Evolutionary conservation across 164 flowering plant genomes (phyloP).

Genomic region (Chimonanthus salicifolius): DNA sequence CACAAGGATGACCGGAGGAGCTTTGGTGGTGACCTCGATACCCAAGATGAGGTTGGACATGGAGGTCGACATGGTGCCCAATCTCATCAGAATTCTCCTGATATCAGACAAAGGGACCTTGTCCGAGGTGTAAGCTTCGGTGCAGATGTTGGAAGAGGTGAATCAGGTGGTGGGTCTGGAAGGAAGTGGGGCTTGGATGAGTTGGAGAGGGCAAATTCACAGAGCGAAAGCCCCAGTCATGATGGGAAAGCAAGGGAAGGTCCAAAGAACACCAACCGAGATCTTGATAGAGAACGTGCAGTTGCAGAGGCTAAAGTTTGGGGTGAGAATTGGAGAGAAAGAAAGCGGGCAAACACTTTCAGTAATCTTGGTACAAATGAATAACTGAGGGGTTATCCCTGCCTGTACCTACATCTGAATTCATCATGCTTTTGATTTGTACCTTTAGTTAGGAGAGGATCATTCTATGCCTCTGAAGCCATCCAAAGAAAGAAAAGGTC

Average conservation of each 20-base stretch:
- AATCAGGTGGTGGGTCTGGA: slow-evolving; percentile 62
- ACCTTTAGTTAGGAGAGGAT: neutral
- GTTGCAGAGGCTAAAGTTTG: slow-evolving; percentile 87
- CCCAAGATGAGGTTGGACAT: slow-evolving; percentile 39
- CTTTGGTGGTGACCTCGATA: slow-evolving; percentile 34
- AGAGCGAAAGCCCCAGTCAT: slow-evolving; percentile 17
- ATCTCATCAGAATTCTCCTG: slow-evolving; percentile 38
- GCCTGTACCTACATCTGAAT: neutral
- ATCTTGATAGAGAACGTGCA: slow-evolving; percentile 72
- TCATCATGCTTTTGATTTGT: slow-evolving; percentile 1
- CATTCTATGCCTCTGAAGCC: neutral
- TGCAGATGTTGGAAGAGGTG: slow-evolving; percentile 36
- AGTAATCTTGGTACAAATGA: slow-evolving; percentile 62
- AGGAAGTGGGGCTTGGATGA: slow-evolving; percentile 65
- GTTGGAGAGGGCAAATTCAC: slow-evolving; percentile 52
- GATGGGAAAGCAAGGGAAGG: slow-evolving; percentile 27
- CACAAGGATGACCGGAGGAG: slow-evolving; percentile 42
- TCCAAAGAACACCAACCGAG: slow-evolving; percentile 50
- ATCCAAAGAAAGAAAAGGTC: neutral
- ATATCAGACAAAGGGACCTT: slow-evolving; percentile 1
- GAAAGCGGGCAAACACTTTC: slow-evolving; percentile 34
- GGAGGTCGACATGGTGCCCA: slow-evolving; percentile 43
- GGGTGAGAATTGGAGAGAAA: slow-evolving; percentile 91
- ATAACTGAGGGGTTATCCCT: slow-evolving; percentile 11
- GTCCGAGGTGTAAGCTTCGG: slow-evolving; percentile 3